These are phyloP conservation scores for Sordariomycetes sp. DNA, from an alignment of 2,329 filamentous ascomycete genomes.

Conservation along the genomic window DNA sequence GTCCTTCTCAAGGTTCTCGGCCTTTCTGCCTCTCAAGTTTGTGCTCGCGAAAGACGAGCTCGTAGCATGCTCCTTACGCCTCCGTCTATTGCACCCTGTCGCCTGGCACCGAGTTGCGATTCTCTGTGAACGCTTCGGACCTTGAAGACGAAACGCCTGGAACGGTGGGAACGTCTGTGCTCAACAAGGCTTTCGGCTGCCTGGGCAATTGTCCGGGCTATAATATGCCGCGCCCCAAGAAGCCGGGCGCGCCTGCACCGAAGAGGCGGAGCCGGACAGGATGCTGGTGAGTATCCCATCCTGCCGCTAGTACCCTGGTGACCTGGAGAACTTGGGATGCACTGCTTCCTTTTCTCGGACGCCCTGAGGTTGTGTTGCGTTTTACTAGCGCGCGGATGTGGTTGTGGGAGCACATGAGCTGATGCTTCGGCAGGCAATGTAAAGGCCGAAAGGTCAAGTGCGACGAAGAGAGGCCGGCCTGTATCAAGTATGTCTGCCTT, in stretches of 20 bases:
- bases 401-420: not conserved
- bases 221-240: conserved; percentile 28
- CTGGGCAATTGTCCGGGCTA: conserved; percentile 3
- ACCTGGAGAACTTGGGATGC: not conserved
- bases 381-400: not conserved
- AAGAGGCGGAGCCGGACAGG: conserved; percentile 30
- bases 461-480: conserved; percentile 63
- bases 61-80: not conserved
- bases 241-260: conserved; percentile 25
- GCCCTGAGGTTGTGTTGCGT: not conserved
- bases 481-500: conserved; percentile 39
- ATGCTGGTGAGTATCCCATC: conserved; percentile 23
- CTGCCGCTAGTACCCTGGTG: not conserved
- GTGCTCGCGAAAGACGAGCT: not conserved
- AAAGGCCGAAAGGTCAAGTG: conserved; percentile 65
- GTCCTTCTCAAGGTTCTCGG: not conserved
- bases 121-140: not conserved
- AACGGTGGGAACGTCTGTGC: not conserved
- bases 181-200: not conserved
- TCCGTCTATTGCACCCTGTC: not conserved
- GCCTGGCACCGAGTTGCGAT: not conserved
- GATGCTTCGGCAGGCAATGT: conserved; percentile 47
- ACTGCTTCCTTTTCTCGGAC: not conserved
- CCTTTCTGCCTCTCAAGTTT: not conserved
- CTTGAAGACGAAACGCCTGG: not conserved